Evolutionary conservation across 495 filamentous ascomycete species (phyloP), one percentile per base, ranked within the genome.

Genomic region (Trichoderma orchidacearum): DNA sequence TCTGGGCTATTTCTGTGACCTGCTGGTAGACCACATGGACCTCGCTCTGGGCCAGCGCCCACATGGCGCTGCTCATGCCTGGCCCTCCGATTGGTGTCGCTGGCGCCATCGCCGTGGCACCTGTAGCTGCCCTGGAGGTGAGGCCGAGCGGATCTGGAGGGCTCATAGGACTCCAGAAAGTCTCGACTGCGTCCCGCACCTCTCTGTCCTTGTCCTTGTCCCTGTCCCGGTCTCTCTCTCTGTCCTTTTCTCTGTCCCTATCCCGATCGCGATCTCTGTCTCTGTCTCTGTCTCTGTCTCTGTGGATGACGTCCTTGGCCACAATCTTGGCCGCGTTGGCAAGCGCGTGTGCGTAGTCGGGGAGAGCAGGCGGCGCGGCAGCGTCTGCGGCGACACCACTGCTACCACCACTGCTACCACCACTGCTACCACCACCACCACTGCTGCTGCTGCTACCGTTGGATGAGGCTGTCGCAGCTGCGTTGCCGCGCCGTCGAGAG

Each of bases 1-100:
- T 99, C 21, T 87, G 84, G 7, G 87, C 85, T 66, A 85, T 82
- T 30, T 96, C 91, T 48, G 93, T 86, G 38, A 99, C 88, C 58
- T 94, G 87, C 66, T 90, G 85, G 67, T 89, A 91, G 13, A 75
- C 54, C 7, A 66, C 63, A 17, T 64, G 61, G 25, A 65, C 61
- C 63, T 76, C 75, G 58, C 59, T 69, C 55, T 65, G 70, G 53
- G 63, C 60, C 51, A 64, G 66, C 15, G 63, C 55, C 32, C 62
- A 62, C 28, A 68, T 67, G 21, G 59, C 61, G 38, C 68, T 68
- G 35, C 65, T 58, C 29, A 61, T 63, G 3, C 63, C 60, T 17
- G 65, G 67, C 11, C 61, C 56, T 30, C 61, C 64, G 18, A 61
- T 59, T 13, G 58, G 60, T 32, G 65, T 56, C 56, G 69, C 63